phyloP scores from a whole-genome alignment of 352 stramenopile species.

The Blastocystis sp. region DNA sequence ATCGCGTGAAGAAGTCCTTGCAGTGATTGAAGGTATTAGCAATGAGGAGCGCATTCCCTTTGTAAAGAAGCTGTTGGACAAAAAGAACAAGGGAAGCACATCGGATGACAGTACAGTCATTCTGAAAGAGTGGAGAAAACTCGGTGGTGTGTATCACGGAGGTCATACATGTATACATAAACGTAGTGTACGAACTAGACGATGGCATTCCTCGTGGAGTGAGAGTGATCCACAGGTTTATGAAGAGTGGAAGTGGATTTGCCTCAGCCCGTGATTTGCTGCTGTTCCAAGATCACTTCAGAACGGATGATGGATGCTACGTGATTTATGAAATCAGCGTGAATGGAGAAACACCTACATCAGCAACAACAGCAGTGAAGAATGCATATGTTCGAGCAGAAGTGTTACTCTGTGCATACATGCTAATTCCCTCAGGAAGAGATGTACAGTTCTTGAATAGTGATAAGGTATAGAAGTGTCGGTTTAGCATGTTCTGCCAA shows the following conservation, averaged over 20 bases:
- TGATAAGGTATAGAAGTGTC: slow-evolving; percentile 18
- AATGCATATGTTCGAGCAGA: slow-evolving; percentile 9
- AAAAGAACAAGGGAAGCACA: neutral
- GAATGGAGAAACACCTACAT: slow-evolving; percentile 2
- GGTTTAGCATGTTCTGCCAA: slow-evolving; percentile 53
- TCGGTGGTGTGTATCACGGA: neutral
- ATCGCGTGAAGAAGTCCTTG: slow-evolving; percentile 26
- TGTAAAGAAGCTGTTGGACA: neutral
- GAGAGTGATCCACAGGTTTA: neutral
- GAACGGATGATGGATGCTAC: slow-evolving; percentile 36
- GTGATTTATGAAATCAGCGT: slow-evolving; percentile 59
- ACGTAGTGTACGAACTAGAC: neutral
- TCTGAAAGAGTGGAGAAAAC: slow-evolving; percentile 50
- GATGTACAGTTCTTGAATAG: neutral
- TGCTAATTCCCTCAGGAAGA: slow-evolving; percentile 29
- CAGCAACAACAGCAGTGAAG: neutral
- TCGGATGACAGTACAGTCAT: slow-evolving; percentile 19
- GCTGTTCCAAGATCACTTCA: slow-evolving; percentile 43
- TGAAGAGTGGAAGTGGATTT: slow-evolving; percentile 49
- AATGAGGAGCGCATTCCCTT: slow-evolving; percentile 44
- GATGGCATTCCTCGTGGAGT: slow-evolving; percentile 36
- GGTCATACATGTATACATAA: neutral
- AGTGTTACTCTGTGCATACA: slow-evolving; percentile 10
- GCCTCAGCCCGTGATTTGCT: slow-evolving; percentile 12
- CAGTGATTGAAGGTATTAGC: neutral